Percentiles rank a stretch among this genome's conserved stretches.
phyloP scores from a whole-genome alignment of 306 rosid species.

The Fragaria vesca region DNA sequence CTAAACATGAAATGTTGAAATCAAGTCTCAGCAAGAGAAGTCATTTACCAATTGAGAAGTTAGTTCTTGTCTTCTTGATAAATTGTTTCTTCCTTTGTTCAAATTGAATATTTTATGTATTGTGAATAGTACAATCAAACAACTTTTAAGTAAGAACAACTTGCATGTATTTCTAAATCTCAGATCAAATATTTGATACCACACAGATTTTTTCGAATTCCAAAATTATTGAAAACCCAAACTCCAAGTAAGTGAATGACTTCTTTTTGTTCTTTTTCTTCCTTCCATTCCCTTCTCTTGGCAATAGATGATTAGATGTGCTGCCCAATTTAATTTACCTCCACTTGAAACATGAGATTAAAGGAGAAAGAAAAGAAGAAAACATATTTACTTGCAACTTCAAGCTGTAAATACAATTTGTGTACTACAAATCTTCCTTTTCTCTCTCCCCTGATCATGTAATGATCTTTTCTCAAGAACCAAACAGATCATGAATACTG shows the following conservation, averaged over 20 bases:
- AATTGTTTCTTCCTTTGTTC: not conserved
- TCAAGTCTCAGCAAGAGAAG: not conserved
- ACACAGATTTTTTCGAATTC: not conserved
- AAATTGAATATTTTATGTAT: not conserved
- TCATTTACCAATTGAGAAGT: no score
- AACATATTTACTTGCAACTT: constrained; percentile 31
- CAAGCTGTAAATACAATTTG: constrained; percentile 25
- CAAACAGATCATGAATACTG: constrained; percentile 28
- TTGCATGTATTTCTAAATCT: not conserved
- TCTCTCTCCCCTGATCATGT: not conserved
- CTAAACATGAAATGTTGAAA: no score
- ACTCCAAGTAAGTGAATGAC: not conserved
- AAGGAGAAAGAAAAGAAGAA: constrained; percentile 7
- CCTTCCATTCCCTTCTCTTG: not conserved
- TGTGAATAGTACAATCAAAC: not conserved
- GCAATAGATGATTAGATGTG: constrained; percentile 9
- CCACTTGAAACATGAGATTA: constrained; percentile 10
- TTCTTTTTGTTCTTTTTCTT: not conserved
- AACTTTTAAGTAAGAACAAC: not conserved
- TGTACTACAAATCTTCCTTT: not conserved
- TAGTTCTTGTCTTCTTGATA: no score
- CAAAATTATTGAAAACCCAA: not conserved
- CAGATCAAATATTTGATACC: not conserved
- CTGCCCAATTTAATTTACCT: not conserved
- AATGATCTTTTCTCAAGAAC: constrained; percentile 5